Conservation (phyloP, 306 rosid species). For the Boehmeria nivea region DNA sequence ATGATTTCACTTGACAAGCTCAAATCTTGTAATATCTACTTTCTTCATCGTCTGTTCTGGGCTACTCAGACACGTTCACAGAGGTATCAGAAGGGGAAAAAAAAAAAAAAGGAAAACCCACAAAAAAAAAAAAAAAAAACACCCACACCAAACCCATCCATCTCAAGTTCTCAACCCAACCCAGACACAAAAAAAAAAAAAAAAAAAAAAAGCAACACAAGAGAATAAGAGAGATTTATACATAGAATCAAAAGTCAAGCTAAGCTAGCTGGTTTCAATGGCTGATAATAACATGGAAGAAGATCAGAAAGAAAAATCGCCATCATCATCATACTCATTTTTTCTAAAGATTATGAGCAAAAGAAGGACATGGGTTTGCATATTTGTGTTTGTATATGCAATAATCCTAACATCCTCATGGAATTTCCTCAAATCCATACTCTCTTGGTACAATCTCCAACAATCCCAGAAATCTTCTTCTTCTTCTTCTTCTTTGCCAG, state of each 20-base stretch:
- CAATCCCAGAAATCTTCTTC: slow-evolving; percentile 21
- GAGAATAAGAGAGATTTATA: too few species aligned
- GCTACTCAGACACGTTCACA: neutral
- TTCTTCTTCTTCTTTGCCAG: slow-evolving; percentile 59
- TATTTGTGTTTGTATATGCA: slow-evolving; percentile 51
- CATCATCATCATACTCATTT: slow-evolving; percentile 35
- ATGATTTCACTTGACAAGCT: neutral
- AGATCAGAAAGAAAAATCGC: too few species aligned
- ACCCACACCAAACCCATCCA: neutral
- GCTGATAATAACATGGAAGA: too few species aligned
- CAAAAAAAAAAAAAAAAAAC: neutral
- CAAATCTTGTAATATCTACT: slow-evolving; percentile 8
- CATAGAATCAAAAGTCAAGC: too few species aligned
- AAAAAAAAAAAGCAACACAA: too few species aligned
- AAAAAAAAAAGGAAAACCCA: neutral
- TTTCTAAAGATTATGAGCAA: slow-evolving; percentile 58
- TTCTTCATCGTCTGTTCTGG: slow-evolving; percentile 2
- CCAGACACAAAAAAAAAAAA: neutral
- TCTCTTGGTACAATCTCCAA: slow-evolving; percentile 63
- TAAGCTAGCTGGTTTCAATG: too few species aligned
- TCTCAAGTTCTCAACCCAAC: neutral
- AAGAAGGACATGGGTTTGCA: slow-evolving; percentile 76
- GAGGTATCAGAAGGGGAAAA: neutral
- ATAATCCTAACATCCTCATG: slow-evolving; percentile 47
- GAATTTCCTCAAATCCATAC: slow-evolving; percentile 62